These are phyloP conservation scores for Pseudomassariella vexata DNA, from an alignment of 2,329 filamentous ascomycete genomes.

Conservation along the genomic window DNA sequence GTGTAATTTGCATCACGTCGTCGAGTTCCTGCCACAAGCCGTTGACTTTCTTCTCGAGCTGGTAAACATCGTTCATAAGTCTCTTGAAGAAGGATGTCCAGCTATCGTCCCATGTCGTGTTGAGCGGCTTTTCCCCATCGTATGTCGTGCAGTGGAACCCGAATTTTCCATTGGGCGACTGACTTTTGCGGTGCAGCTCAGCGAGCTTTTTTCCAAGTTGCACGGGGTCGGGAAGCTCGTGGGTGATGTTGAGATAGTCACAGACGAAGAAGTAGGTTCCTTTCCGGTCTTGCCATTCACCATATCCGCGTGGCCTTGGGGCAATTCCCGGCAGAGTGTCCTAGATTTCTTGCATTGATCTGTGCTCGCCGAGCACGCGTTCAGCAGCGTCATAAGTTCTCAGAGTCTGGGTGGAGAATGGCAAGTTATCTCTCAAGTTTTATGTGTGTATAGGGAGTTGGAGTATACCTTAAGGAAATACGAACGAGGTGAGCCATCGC, in stretches of 20 bases:
- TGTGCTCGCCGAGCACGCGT: background rate
- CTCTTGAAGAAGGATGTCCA: slow-evolving; percentile 15
- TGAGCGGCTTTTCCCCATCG: slow-evolving; percentile 10
- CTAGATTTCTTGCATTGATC: background rate
- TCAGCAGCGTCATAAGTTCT: too few species aligned
- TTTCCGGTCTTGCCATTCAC: background rate
- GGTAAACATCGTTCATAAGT: slow-evolving; percentile 14
- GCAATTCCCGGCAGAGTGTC: background rate
- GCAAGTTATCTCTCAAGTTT: too few species aligned
- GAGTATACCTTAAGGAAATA: slow-evolving; percentile 4
- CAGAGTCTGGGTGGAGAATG: too few species aligned
- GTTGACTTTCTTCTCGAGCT: slow-evolving; percentile 13
- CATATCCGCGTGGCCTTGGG: background rate
- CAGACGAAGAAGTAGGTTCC: slow-evolving; percentile 13
- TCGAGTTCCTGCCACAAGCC: slow-evolving; percentile 16
- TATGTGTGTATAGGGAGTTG: too few species aligned
- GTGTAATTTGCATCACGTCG: slow-evolving; percentile 1
- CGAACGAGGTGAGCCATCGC: slow-evolving; percentile 15
- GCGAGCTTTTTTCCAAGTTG: slow-evolving; percentile 13
- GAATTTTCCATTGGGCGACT: slow-evolving; percentile 15
- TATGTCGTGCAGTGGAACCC: slow-evolving; percentile 13
- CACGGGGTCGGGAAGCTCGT: slow-evolving; percentile 10
- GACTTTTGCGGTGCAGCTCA: slow-evolving; percentile 13
- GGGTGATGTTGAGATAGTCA: slow-evolving; percentile 8
- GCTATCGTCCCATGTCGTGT: slow-evolving; percentile 8